phyloP scores from a whole-genome alignment of 306 rosid species.

The Sphenostylis stenocarpa region DNA sequence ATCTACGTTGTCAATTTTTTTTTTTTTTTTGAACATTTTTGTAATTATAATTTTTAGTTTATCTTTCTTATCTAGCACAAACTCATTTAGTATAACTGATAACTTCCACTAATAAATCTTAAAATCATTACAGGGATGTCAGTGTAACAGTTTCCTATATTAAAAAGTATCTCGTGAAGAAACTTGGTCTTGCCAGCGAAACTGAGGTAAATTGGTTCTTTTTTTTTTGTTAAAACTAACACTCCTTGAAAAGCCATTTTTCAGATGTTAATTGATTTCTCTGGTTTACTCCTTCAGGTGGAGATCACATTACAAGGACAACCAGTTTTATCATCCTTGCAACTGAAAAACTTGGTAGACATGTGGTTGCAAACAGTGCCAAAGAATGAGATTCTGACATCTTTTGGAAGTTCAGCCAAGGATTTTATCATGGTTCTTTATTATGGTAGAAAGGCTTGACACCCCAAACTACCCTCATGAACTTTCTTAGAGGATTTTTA shows the following conservation, averaged over 20 bases:
- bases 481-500: background rate
- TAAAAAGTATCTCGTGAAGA: slow-evolving; percentile 48
- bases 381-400: slow-evolving; percentile 31
- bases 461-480: background rate
- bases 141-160: slow-evolving; percentile 49
- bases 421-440: slow-evolving; percentile 67
- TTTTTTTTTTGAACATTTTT: background rate
- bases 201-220: slow-evolving; percentile 50
- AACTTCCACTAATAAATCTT: background rate
- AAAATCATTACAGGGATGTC: slow-evolving; percentile 46
- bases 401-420: slow-evolving; percentile 58
- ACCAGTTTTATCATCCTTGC: slow-evolving; percentile 47
- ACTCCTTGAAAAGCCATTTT: background rate
- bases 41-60: background rate
- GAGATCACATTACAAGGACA: slow-evolving; percentile 50
- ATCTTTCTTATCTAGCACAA: background rate
- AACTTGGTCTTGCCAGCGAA: slow-evolving; percentile 60
- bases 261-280: slow-evolving; percentile 4
- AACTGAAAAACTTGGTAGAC: slow-evolving; percentile 45
- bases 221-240: background rate
- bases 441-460: slow-evolving; percentile 42
- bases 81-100: background rate
- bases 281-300: slow-evolving; percentile 41
- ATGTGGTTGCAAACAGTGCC: slow-evolving; percentile 53
- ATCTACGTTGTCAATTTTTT: background rate